Conservation (phyloP, 768 basidiomycete genomes). For the Xerocomus spinulosus region DNA sequence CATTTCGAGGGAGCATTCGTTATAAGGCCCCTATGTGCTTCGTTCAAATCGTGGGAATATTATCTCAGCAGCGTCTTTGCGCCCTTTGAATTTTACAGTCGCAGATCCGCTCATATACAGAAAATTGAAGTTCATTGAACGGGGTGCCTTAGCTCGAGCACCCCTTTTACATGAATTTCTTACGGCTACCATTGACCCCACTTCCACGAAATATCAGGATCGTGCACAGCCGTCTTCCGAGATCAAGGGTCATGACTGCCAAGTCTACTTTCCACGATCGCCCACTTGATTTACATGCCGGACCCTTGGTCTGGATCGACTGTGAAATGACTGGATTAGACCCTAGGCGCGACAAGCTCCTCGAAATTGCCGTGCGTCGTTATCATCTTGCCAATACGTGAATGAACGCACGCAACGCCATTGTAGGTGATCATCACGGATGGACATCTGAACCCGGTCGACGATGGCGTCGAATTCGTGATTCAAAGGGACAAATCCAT, state of each 20-base stretch:
- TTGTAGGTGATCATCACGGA: constrained; percentile 80
- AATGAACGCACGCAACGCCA: not conserved
- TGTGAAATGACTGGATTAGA: constrained; percentile 86
- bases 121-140: too few relatives aligned
- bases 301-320: constrained; percentile 59
- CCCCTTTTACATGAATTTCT: constrained; percentile 1
- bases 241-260: constrained; percentile 2
- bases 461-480: constrained; percentile 74
- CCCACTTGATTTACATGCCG: constrained; percentile 6
- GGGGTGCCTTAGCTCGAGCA: too few relatives aligned
- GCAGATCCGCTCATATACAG: too few relatives aligned
- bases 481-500: constrained; percentile 65
- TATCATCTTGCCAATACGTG: not conserved
- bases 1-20: too few relatives aligned
- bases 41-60: too few relatives aligned
- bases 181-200: not conserved
- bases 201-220: not conserved
- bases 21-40: too few relatives aligned
- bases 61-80: too few relatives aligned
- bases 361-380: constrained; percentile 65
- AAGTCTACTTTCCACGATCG: not conserved
- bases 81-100: too few relatives aligned
- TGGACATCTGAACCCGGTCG: constrained; percentile 74
- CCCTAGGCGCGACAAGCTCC: constrained; percentile 58
- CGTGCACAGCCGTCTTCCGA: not conserved